phyloP scores from a whole-genome alignment of 2,329 filamentous ascomycete genomes.

The Metarhizium sp. region DNA sequence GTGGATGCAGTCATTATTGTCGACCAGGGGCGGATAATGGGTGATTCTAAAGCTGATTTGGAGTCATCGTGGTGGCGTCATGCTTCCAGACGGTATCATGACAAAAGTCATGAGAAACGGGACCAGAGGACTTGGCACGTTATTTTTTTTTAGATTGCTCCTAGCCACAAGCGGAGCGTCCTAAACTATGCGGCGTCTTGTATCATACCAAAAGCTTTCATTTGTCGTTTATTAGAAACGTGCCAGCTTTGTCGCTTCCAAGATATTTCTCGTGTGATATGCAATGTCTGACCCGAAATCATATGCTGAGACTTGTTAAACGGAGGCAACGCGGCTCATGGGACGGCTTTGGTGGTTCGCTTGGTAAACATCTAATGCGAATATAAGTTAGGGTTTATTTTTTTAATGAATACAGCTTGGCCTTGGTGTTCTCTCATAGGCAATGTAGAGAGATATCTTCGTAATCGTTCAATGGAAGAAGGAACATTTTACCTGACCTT shows the following conservation, averaged over 20 bases:
- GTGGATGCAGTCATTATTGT: background rate
- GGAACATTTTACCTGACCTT: no score
- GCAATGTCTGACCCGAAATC: background rate
- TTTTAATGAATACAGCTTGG: no score
- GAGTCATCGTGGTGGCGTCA: background rate
- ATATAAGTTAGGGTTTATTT: no score
- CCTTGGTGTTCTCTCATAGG: no score
- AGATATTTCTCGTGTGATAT: background rate
- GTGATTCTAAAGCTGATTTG: background rate
- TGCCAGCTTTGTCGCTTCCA: background rate
- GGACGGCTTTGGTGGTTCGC: no score
- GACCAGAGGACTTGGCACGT: background rate
- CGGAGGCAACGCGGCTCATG: no score
- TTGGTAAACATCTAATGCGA: no score
- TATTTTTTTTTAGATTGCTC: background rate
- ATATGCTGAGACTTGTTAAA: background rate
- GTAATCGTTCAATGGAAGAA: no score
- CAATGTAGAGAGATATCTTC: no score
- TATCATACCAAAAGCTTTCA: background rate
- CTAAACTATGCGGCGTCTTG: background rate
- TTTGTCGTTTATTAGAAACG: background rate
- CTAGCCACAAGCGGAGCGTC: slow-evolving; percentile 1
- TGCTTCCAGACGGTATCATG: background rate
- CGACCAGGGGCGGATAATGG: background rate
- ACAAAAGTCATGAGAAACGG: background rate